These are phyloP conservation scores for Paraphoma sp. DNA, from an alignment of 2,329 filamentous ascomycete genomes.

Conservation along the genomic window DNA sequence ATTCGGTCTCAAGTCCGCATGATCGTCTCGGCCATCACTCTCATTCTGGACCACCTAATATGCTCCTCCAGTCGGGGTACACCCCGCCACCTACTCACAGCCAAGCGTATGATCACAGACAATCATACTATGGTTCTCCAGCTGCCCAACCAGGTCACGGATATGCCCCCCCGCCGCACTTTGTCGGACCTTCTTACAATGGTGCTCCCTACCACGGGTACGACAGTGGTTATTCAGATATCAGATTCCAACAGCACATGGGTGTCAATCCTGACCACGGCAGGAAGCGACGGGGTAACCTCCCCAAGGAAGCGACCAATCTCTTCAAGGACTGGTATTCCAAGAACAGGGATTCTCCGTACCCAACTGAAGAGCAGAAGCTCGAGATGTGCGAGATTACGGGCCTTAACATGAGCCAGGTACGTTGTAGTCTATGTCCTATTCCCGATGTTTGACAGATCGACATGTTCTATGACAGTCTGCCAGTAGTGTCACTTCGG, in stretches of 20 bases:
- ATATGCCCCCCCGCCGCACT: neutral
- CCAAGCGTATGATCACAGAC: slow-evolving; percentile 26
- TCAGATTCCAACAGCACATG: slow-evolving; percentile 38
- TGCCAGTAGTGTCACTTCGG: neutral
- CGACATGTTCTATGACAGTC: neutral
- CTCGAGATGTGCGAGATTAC: slow-evolving; percentile 79
- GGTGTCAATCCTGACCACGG: slow-evolving; percentile 38
- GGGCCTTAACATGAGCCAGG: slow-evolving; percentile 78
- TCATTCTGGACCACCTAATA: slow-evolving; percentile 9
- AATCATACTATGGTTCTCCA: slow-evolving; percentile 33
- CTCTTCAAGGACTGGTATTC: slow-evolving; percentile 81
- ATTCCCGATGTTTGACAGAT: slow-evolving; percentile 55
- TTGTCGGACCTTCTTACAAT: neutral
- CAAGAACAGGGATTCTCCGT: slow-evolving; percentile 65
- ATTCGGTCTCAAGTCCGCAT: slow-evolving; percentile 31
- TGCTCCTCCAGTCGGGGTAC: slow-evolving; percentile 14
- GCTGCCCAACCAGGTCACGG: neutral
- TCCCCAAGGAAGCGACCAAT: slow-evolving; percentile 89
- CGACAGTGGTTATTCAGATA: slow-evolving; percentile 28
- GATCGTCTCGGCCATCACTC: slow-evolving; percentile 15
- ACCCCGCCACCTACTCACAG: slow-evolving; percentile 15
- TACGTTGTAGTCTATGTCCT: slow-evolving; percentile 16
- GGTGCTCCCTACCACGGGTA: slow-evolving; percentile 16
- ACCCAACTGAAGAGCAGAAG: slow-evolving; percentile 88
- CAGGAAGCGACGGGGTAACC: slow-evolving; percentile 74